Base-by-base conservation (phyloP, 2,329 filamentous ascomycete genomes). In the Neonectria hederae region DNA sequence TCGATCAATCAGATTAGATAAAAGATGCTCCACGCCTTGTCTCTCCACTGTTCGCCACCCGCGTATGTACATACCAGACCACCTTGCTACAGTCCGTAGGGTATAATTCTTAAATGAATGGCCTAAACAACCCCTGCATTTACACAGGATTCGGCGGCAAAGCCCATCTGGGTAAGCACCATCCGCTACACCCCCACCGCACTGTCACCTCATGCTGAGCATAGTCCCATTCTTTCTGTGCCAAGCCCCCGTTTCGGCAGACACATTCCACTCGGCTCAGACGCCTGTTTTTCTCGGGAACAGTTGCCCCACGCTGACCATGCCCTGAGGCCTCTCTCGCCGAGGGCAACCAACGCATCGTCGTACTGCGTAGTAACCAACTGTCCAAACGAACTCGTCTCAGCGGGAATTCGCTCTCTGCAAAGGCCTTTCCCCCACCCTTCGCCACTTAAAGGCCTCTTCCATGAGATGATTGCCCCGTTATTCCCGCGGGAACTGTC, bases 1-100 rank as follows among this genome's bases (percentile, higher is more conserved):
- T 49, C 59, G 30, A 59, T 67, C 62, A 61, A 71, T 70, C 69
- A 66, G 69, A 70, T 70, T 67, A 71, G 68, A 70, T 70, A 49
- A 55, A 55, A 55, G 63, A 69, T 59, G 21, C 43, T 58, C 6
- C 35, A 38, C 14, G 13, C 14, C 10, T 11, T 32, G n/a, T n/a
- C n/a, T n/a, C n/a, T n/a, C n/a, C n/a, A n/a, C n/a, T 7, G 28
- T 28, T 28, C 28, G 28, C 28, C 28, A 28, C n/a, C n/a, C n/a
- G n/a, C n/a, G n/a, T n/a, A n/a, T n/a, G n/a, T n/a, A n/a, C n/a
- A n/a, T n/a, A n/a, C n/a, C n/a, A n/a, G n/a, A n/a, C n/a, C n/a
- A n/a, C n/a, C n/a, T n/a, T n/a, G n/a, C n/a, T n/a, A n/a, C n/a
- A n/a, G n/a, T n/a, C n/a, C n/a, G n/a, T n/a, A n/a, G n/a, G n/a